A percentile compares a stretch with the other conserved stretches of the same genome.
phyloP scores from a whole-genome alignment of 2,329 filamentous ascomycete genomes.

The Emmonsiellopsis sp. region DNA sequence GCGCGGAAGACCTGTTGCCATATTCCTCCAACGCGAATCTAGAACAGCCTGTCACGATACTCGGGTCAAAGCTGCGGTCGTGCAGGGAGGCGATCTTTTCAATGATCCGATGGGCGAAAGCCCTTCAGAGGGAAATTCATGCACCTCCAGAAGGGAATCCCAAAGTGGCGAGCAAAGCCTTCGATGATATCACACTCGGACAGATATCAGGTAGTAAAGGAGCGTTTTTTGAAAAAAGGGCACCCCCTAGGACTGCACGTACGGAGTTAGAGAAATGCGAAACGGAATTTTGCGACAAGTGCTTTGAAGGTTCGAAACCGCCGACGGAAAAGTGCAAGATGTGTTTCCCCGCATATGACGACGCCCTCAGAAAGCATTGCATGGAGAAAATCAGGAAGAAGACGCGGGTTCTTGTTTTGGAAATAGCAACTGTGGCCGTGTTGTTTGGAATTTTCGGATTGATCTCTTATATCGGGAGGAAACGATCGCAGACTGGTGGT shows the following conservation, averaged over 20 bases:
- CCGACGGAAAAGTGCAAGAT: conserved; percentile 6
- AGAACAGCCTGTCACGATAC: not conserved
- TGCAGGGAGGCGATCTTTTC: conserved; percentile 10
- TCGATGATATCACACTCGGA: not conserved
- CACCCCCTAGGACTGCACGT: not conserved
- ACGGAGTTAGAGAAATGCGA: conserved; percentile 1
- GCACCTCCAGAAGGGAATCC: not conserved
- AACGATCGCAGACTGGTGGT: too few species aligned
- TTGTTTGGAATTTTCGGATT: too few species aligned
- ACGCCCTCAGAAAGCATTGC: conserved; percentile 1
- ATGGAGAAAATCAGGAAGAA: not conserved
- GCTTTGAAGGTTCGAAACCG: not conserved
- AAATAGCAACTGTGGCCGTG: too few species aligned
- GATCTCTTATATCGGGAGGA: too few species aligned
- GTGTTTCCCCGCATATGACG: conserved; percentile 9
- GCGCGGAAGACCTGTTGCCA: conserved; percentile 6
- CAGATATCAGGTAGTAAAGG: not conserved
- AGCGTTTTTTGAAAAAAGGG: not conserved
- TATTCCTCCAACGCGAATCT: conserved; percentile 1
- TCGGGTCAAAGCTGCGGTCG: conserved; percentile 4
- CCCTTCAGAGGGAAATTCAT: not conserved
- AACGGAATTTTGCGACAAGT: conserved; percentile 5
- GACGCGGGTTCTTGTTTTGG: too few species aligned
- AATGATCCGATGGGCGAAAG: conserved; percentile 7
- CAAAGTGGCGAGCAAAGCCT: not conserved